Evolutionary conservation across 2,329 filamentous ascomycete species (phyloP), one percentile per base, ranked within the genome.

Genomic region (Monosporascus sp.): DNA sequence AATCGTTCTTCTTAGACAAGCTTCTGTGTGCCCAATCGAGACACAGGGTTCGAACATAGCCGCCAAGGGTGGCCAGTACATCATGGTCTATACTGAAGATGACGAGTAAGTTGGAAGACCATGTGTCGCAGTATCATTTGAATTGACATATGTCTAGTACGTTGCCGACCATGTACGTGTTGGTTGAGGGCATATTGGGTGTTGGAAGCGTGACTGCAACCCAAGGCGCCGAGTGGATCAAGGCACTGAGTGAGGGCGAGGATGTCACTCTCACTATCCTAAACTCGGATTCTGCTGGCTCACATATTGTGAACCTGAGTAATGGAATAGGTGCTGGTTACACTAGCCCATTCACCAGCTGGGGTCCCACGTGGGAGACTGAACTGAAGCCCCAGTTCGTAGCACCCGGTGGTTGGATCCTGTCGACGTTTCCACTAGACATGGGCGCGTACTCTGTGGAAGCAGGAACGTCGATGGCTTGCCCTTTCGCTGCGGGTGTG

Each of bases 381-480:
- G 66, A 74, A 43, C 65, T 77, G 44, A 77, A 77, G 62, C 76
- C 77, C 3, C 70, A 79, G 57, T 60, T 80, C 51, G 69, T 70
- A 17, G 65, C 76, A 0, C 75, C 76, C 3, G 76, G 78, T 52
- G 76, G 75, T 41, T 65, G 69, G 34, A 80, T 82, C 55, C 66
- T 80, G 49, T 77, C 76, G 14, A 81, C 78, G 1, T 81, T 72
- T 56, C 76, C 73, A 5, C 64, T 71, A 4, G 64, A 64, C 7
- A 55, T 67, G 48, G 67, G 71, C 17, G 56, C 61, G 7, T 82
- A 81, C 56, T 73, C 71, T 46, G 72, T 80, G 19, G 65, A 78
- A 17, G 74, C 73, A 27, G 80, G 80, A n/a, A 83, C 79, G 1
- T 80, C 76, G 3, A 82, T 82, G 78, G 73, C 78, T 7, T 73